Evolutionary conservation across 352 stramenopile genomes (phyloP).

Genomic region (Pythium utonaiense): DNA sequence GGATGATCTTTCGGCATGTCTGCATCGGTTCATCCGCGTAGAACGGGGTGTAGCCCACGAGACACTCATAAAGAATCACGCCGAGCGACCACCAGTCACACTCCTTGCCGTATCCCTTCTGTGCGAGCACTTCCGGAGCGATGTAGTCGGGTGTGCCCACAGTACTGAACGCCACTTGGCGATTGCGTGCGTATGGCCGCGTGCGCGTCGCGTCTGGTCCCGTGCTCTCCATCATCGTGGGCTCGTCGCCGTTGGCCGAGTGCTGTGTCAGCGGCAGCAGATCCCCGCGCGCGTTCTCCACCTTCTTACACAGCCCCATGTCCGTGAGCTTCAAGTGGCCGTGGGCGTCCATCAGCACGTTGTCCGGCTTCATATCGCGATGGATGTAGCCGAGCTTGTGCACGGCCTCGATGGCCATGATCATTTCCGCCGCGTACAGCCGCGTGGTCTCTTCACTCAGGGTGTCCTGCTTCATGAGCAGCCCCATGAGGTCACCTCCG

Average conservation of each 20-base stretch:
- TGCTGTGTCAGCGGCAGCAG: conserved; percentile 78
- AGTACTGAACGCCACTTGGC: conserved; percentile 95
- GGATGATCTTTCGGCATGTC: conserved; percentile 95
- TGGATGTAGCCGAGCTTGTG: conserved; percentile 99
- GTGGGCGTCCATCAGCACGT: conserved; percentile 95
- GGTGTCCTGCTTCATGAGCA: conserved; percentile 99
- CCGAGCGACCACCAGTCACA: conserved; percentile 99
- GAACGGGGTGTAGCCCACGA: conserved; percentile 99
- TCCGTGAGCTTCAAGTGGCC: conserved; percentile 99
- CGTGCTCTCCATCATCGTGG: conserved; percentile 19
- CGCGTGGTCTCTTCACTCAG: conserved; percentile 77
- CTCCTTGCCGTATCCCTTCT: conserved; percentile 86
- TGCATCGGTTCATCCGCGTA: conserved; percentile 97
- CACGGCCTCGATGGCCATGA: conserved; percentile 97
- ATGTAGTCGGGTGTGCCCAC: conserved; percentile 99
- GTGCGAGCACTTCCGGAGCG: conserved; percentile 95
- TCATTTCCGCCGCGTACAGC: conserved; percentile 98
- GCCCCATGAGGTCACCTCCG: conserved; percentile 98
- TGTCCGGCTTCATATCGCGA: conserved; percentile 97
- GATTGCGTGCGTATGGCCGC: conserved; percentile 57
- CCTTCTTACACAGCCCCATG: conserved; percentile 97
- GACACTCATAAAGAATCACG: conserved; percentile 99
- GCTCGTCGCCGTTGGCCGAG: conserved; percentile 32
- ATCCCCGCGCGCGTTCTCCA: conserved; percentile 87
- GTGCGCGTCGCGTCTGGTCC: conserved; percentile 48